These are phyloP conservation scores for Neocatenulostroma microsporum DNA, from an alignment of 2,329 filamentous ascomycete species.

Conservation along the genomic window DNA sequence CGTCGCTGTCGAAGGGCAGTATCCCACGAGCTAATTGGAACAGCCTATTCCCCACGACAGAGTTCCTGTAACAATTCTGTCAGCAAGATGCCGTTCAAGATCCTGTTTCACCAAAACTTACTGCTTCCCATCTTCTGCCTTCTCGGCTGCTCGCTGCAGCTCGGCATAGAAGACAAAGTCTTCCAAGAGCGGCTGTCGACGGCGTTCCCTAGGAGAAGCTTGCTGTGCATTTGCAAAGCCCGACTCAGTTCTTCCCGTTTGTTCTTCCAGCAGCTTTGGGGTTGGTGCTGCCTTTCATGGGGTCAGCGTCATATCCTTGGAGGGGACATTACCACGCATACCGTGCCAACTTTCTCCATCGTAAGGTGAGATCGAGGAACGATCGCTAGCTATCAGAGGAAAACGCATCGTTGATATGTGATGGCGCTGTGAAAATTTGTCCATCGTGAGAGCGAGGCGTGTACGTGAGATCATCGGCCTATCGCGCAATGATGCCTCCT, in stretches of 20 bases:
- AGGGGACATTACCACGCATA: neutral
- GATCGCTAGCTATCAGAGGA: too few relatives aligned
- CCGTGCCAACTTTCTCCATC: too few relatives aligned
- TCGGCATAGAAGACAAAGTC: slow-evolving; percentile 6
- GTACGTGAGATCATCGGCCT: too few relatives aligned
- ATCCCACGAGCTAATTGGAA: slow-evolving; percentile 4
- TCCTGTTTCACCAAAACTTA: too few relatives aligned
- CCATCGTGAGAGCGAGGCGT: too few relatives aligned
- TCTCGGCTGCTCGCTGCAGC: slow-evolving; percentile 3
- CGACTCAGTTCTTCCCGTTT: slow-evolving; percentile 6
- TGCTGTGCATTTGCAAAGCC: neutral
- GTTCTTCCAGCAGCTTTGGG: neutral
- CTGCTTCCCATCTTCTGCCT: slow-evolving; percentile 2
- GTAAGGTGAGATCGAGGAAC: too few relatives aligned
- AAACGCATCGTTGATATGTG: too few relatives aligned
- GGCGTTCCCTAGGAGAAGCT: neutral
- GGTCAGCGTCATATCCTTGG: neutral
- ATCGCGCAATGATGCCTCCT: too few relatives aligned
- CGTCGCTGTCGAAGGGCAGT: slow-evolving; percentile 2
- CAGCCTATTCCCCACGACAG: neutral
- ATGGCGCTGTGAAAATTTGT: too few relatives aligned
- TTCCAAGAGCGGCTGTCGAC: slow-evolving; percentile 2
- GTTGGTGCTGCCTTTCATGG: slow-evolving; percentile 2
- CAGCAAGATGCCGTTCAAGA: too few relatives aligned
- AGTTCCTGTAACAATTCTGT: too few relatives aligned